Evolutionary conservation across 148 eudicot genomes (phyloP), one percentile per base, ranked within the genome.

Genomic region (Cornus suecica): DNA sequence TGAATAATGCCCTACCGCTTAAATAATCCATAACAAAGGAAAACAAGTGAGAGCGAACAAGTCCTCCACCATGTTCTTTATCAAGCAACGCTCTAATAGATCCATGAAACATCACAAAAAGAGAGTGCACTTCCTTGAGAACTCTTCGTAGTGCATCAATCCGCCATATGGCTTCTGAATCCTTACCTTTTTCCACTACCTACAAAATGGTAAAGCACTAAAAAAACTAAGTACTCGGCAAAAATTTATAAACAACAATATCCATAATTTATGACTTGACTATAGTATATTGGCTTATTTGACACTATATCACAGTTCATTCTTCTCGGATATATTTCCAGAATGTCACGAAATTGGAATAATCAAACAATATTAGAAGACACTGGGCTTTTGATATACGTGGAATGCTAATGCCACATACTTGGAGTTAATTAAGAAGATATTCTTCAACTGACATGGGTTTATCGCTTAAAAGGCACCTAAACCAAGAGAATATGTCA

Each of bases 81-180:
- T 92, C 97, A 80, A 91, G 97, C 86, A 87, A 83, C 66, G 70
- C 82, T 82, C 99, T 92, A 66, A 95, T 31, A 48, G 91, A 69
- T 78, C 99, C 99, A 86, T 87, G 80, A 81, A 94, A 92, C 97
- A 95, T 91, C 74, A 90, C 69, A 71, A 95, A 95, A 54, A 95
- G 88, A 74, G 91, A 92, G 78, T 95, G 97, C 7, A 89, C 85
- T 90, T 95, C 99, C 77, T 92, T 92, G 26, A 95, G 97, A 80
- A 92, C 85, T 61, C 84, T 78, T 79, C 97, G 89, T 75, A 95
- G 79, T 68, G 94, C 96, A 81, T 92, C 93, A 82, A 72, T 77
- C 61, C 99, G 83, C 97, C 99, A 92, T 74, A 89, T 89, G 16
- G 86, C 91, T 78, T 92, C 97, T 24, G 85, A 81, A 73, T 88